Conservation (phyloP, 1,284 basidiomycete genomes). For the Chondrostereum purpureum region DNA sequence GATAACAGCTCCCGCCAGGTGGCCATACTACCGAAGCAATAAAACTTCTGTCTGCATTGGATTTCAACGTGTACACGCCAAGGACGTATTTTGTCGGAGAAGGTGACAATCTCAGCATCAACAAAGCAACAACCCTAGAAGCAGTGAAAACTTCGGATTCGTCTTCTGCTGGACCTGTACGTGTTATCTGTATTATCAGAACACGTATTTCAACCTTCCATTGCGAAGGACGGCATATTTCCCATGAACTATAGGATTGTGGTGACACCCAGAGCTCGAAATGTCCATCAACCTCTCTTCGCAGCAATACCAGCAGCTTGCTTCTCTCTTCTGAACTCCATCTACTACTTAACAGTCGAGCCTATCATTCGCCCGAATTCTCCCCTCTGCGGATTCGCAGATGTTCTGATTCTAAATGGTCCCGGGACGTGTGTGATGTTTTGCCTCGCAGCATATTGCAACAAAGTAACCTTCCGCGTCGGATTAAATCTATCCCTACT, state of each 20-base stretch:
- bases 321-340: conserved; percentile 50
- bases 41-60: conserved; percentile 68
- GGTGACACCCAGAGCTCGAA: conserved; percentile 77
- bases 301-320: conserved; percentile 63
- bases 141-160: conserved; percentile 14
- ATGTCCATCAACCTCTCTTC: conserved; percentile 72
- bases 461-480: conserved; percentile 54
- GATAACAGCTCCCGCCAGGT: conserved; percentile 40
- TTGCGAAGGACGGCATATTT: not conserved
- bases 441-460: conserved; percentile 66
- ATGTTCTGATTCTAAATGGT: conserved; percentile 87
- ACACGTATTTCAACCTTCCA: not conserved
- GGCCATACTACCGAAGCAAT: conserved; percentile 93
- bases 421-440: conserved; percentile 91
- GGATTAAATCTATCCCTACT: conserved; percentile 8
- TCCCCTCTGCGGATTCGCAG: conserved; percentile 48
- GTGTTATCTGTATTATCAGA: conserved; percentile 3
- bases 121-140: conserved; percentile 71
- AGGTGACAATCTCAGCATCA: conserved; percentile 74
- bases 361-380: conserved; percentile 40
- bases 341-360: conserved; percentile 49
- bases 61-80: conserved; percentile 70
- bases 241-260: conserved; percentile 42
- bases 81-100: conserved; percentile 81
- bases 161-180: conserved; percentile 5